Base-by-base conservation (phyloP, 805 yeast species). In the Kazachstania viticola region DNA sequence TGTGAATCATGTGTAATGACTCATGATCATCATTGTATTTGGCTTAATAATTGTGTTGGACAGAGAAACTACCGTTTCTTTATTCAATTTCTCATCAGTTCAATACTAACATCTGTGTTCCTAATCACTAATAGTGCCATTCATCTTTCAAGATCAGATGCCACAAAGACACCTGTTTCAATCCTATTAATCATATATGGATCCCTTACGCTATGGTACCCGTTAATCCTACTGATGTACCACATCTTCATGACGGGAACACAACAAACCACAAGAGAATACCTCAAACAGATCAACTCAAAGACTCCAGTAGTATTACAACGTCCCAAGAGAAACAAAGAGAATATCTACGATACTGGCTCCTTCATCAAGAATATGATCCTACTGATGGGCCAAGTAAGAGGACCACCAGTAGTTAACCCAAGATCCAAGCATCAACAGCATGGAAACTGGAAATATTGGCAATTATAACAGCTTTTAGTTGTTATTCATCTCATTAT, bases 11-110 rank as follows among this genome's bases (percentile, higher is more conserved):
- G 94, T 46, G 61, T 80, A 14, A 49, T 63, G 22, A 51, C 62
- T 36, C 78, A 74, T 48, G 93, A 80, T 47, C 83, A 75, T 46
- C 83, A 75, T 51, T 79, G 87, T 47, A 43, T 62, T 22, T 73
- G 80, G 72, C 48, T 82, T 30, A 76, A 79, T 45, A 80, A 75
- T 42, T 82, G 94, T 49, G 67, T 82, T 26, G 94, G 94, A 1
- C 70, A 71, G 38, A 55, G 81, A 34, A 82, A 80, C 46, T 80
- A 80, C 51, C 56, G 71, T 40, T 75, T 65, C 52, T 81, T 79
- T 45, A 35, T 75, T 25, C 43, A 45, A 2, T 79, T 75, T 41
- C 46, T 80, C 24, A 21, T 67, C 1, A 57, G 61, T 30, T 46
- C 57, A 1, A 45, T 54, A 1, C 3, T 67, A 0, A 34, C 60